Evolutionary conservation across 768 basidiomycete species (phyloP).

Genomic region (Rhizopogon vesiculosus): DNA sequence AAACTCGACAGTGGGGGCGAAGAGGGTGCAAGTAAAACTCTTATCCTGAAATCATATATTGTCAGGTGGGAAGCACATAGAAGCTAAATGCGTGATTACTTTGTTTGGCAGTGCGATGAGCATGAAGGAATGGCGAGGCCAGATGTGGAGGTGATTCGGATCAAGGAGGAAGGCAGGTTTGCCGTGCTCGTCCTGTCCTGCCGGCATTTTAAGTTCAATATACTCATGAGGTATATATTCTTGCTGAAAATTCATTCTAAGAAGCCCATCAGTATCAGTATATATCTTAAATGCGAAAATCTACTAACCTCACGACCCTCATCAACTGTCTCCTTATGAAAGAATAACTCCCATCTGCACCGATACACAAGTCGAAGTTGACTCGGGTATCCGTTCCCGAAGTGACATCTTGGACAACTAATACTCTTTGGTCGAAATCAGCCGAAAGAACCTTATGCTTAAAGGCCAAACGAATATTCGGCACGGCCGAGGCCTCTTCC

Average conservation of each 20-base stretch:
- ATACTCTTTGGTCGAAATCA: conserved; percentile 65
- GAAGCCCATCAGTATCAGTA: conserved; percentile 5
- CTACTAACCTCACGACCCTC: conserved; percentile 79
- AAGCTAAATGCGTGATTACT: conserved; percentile 42
- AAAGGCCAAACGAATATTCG: conserved; percentile 70
- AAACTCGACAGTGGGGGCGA: conserved; percentile 78
- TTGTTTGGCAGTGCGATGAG: conserved; percentile 97
- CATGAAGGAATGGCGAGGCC: conserved; percentile 99
- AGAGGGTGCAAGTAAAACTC: conserved; percentile 96
- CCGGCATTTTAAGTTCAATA: conserved; percentile 93
- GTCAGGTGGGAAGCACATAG: conserved; percentile 21
- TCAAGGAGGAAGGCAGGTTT: conserved; percentile 77
- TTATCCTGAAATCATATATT: conserved; percentile 60
- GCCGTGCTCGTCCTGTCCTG: conserved; percentile 58
- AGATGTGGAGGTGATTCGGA: conserved; percentile 96
- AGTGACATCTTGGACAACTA: conserved; percentile 46
- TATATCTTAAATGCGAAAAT: conserved; percentile 4
- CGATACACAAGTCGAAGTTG: conserved; percentile 77
- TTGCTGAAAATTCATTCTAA: conserved; percentile 92
- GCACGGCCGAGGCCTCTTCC: conserved; percentile 59
- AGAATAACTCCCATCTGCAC: conserved; percentile 93
- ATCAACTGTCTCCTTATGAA: conserved; percentile 91
- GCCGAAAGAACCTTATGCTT: conserved; percentile 72
- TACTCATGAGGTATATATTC: conserved; percentile 96
- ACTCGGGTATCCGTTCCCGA: conserved; percentile 40